These are phyloP conservation scores for Termitomyces sp. DNA, from an alignment of 768 basidiomycete genomes.

Conservation along the genomic window DNA sequence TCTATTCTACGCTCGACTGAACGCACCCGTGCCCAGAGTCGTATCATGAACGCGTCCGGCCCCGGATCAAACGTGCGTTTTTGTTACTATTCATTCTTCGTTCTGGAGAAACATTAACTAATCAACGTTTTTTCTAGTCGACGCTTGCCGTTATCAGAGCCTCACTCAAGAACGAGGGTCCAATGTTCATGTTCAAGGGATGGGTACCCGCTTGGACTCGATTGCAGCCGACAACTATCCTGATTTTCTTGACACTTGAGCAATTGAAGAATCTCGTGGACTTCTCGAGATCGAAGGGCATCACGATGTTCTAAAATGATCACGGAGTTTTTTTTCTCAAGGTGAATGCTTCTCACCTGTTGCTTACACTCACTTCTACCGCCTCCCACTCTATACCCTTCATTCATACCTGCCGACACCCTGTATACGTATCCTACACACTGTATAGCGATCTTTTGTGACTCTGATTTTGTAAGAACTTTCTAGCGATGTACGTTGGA, in stretches of 20 bases:
- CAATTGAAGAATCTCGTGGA: slow-evolving; percentile 75
- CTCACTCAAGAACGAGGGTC: slow-evolving; percentile 69
- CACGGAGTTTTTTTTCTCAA: not conserved
- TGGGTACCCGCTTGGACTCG: slow-evolving; percentile 88
- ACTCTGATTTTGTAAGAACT: not conserved
- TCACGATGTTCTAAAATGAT: slow-evolving; percentile 20
- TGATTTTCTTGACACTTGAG: slow-evolving; percentile 84
- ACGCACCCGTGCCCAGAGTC: slow-evolving; percentile 39
- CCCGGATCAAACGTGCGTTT: slow-evolving; percentile 67
- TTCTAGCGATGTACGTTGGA: not conserved
- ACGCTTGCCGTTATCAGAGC: slow-evolving; percentile 65
- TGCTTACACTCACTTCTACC: not conserved
- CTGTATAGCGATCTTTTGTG: not conserved
- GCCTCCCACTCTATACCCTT: not conserved
- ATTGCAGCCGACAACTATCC: slow-evolving; percentile 83
- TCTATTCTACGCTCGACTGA: not conserved
- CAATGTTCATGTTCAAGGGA: slow-evolving; percentile 92
- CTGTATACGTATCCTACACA: not conserved
- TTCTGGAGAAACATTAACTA: not conserved
- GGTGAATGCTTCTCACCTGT: not conserved
- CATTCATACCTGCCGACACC: not conserved
- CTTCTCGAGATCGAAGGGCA: slow-evolving; percentile 44
- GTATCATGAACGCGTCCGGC: slow-evolving; percentile 88
- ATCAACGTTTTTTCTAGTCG: slow-evolving; percentile 39
- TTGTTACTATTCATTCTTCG: no score